Conservation (phyloP, 192 early-diverging fungal genomes). For the Phlyctochytrium planicorne region DNA sequence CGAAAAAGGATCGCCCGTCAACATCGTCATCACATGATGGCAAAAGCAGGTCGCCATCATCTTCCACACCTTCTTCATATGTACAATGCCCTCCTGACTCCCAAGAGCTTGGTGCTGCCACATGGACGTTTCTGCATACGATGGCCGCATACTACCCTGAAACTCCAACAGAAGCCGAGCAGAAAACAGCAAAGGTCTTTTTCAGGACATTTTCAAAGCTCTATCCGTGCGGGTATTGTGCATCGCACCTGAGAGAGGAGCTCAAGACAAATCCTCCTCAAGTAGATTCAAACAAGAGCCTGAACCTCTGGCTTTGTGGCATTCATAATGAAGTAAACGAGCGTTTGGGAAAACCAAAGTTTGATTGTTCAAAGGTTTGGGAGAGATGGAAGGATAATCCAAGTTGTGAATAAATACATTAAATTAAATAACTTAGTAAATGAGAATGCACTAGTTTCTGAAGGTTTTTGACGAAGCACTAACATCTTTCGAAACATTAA, state of each 20-base stretch:
- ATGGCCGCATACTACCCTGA: slow-evolving; percentile 97
- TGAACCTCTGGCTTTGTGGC: slow-evolving; percentile 88
- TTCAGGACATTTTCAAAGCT: slow-evolving; percentile 73
- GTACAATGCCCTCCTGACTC: slow-evolving; percentile 77
- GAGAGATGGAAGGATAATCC: slow-evolving; percentile 79
- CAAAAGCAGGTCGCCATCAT: background rate
- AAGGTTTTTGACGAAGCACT: background rate
- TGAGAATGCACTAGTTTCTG: background rate
- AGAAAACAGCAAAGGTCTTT: slow-evolving; percentile 72
- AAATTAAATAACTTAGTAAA: too few species aligned
- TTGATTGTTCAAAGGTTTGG: slow-evolving; percentile 93
- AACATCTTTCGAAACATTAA: background rate
- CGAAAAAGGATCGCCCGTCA: slow-evolving; percentile 11
- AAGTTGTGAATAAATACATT: background rate
- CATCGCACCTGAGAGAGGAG: slow-evolving; percentile 77
- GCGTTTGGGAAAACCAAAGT: slow-evolving; percentile 79
- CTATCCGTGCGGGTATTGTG: slow-evolving; percentile 93
- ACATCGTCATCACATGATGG: background rate
- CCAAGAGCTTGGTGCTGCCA: slow-evolving; percentile 76
- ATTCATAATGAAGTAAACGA: slow-evolving; percentile 96
- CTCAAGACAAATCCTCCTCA: slow-evolving; percentile 74
- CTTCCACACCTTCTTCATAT: slow-evolving; percentile 7
- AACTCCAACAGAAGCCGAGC: slow-evolving; percentile 65
- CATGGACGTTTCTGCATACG: slow-evolving; percentile 97
- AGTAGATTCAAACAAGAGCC: slow-evolving; percentile 63